Evolutionary conservation across 78 protist genomes (phyloP), one percentile per base, ranked within the genome.

Genomic region (Blattamonas nauphoetae): DNA sequence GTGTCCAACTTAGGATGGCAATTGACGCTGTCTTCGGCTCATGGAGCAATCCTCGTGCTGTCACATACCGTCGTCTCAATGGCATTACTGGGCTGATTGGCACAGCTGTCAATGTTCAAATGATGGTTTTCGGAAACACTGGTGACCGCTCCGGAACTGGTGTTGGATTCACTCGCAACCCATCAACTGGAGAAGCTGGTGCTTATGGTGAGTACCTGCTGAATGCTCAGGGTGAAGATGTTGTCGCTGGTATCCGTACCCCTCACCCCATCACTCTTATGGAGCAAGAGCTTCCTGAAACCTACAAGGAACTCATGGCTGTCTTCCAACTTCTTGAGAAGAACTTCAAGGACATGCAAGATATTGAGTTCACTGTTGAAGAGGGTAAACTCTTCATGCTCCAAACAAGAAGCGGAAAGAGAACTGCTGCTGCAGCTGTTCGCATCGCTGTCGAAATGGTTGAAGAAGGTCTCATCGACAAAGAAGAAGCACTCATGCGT

Each of bases 161-260:
- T 79, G 96, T 94, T 33, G 89, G 78, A 41, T 94, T 94, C 92
- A 90, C 94, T 33, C 88, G 96, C 71, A 87, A 92, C 90, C 95
- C 96, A 32, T 77, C 93, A 41, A 87, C 94, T 80, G 96, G 96
- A 3, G 93, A 91, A 71, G 79, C 88, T 41, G 0, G 1, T 41
- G 55, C 90, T 91, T 94, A 91, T 79, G 96, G 96, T n/a, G 96
- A 94, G 55, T 94, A 63, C 77, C 93, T 94, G n/a, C 33, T 43
- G 77, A 92, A 94, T 88, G 96, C 96, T 29, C 96, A 94, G 90
- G 96, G 96, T n/a, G 96, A 94, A 84, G 96, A 94, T 71, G 96
- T 94, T 33, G 96, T 94, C 29, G 94, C 96, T 41, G 96, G 96
- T 35, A 91, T 92, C 82, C 92, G 96, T 64, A 94, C 94, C 4